Base-by-base conservation (phyloP, 1,139 yeast genomes). In the Yamadazyma oceani region DNA sequence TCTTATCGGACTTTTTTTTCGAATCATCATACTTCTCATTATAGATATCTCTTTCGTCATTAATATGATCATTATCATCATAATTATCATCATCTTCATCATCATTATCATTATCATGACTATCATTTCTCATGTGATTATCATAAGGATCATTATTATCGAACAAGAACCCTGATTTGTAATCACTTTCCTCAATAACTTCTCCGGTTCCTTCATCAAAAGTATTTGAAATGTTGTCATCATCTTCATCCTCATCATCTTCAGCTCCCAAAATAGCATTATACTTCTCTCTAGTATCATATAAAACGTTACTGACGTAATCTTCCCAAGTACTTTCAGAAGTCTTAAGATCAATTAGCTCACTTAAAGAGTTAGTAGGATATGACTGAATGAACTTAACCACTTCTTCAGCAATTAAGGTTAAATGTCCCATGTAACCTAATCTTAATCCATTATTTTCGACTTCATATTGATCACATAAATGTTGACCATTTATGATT, bases 381-480 rank as follows among this genome's bases (percentile, higher is more conserved):
- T 81, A 84, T 15, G 84, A 63, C 34, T 87, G 88, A 21, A 90
- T 85, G 59, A 92, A 92, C 58, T 94, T 94, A 41, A 92, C 97
- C 32, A 92, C 95, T 58, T 92, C 99, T 58, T 94, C 98, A 7
- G 97, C 95, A 45, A 94, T 90, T 46, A 92, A 71, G 0, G 97
- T 92, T 56, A 92, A 71, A 62, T 92, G 98, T 21, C 99, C 99
- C 95, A 92, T 94, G 60, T 85, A 94, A 1, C 98, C 99, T 42
- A 90, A 69, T 48, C 97, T 76, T 46, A 87, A 74, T 1, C 87
- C 85, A 39, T 80, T 78, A 41, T 71, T 62, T 38, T 69, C 66
- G 35, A 62, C 66, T 56, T 81, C 85, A 58, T 85, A 85, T 39
- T 79, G 80, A 40, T 79, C 78, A 49, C 96, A 89, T 42, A 76